phyloP scores from a whole-genome alignment of 192 early-diverging fungal species.

The Geranomyces michiganensis region DNA sequence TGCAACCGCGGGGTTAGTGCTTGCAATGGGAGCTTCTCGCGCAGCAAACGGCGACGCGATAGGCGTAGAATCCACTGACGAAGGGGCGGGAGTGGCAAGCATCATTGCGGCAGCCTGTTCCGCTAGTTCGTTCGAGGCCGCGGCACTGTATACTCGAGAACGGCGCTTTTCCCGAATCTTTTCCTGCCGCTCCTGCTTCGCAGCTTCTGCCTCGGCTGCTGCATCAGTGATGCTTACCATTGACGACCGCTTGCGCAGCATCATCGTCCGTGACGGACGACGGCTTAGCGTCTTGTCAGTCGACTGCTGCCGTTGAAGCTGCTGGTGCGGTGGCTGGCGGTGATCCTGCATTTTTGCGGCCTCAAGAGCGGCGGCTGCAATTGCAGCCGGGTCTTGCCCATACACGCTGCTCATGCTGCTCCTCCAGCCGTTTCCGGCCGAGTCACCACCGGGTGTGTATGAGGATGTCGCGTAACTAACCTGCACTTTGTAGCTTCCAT shows the following conservation, averaged over 20 bases:
- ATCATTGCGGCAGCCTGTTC: background rate
- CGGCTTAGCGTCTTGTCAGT: constrained; percentile 12
- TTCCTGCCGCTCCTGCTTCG: constrained; percentile 45
- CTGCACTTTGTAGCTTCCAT: constrained; percentile 23
- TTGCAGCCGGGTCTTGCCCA: constrained; percentile 25
- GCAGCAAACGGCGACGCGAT: background rate
- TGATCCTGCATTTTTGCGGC: constrained; percentile 15
- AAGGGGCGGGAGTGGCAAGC: constrained; percentile 1
- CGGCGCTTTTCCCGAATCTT: constrained; percentile 52
- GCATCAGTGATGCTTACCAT: constrained; percentile 36
- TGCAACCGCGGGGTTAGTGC: constrained; percentile 21
- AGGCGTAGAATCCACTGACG: background rate
- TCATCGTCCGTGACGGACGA: constrained; percentile 1
- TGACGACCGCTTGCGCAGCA: constrained; percentile 18
- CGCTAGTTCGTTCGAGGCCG: background rate
- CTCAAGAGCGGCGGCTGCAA: constrained; percentile 25
- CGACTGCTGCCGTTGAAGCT: constrained; percentile 23
- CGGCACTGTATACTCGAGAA: background rate
- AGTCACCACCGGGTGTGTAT: background rate
- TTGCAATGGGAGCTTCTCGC: constrained; percentile 19
- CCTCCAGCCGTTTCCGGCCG: constrained; percentile 10
- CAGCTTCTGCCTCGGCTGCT: constrained; percentile 38
- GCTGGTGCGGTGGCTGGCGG: constrained; percentile 9
- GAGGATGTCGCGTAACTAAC: constrained; percentile 33
- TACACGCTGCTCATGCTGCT: constrained; percentile 13